Base-by-base conservation (phyloP, 129 eudicot species). In the Pittosporum tobira region DNA sequence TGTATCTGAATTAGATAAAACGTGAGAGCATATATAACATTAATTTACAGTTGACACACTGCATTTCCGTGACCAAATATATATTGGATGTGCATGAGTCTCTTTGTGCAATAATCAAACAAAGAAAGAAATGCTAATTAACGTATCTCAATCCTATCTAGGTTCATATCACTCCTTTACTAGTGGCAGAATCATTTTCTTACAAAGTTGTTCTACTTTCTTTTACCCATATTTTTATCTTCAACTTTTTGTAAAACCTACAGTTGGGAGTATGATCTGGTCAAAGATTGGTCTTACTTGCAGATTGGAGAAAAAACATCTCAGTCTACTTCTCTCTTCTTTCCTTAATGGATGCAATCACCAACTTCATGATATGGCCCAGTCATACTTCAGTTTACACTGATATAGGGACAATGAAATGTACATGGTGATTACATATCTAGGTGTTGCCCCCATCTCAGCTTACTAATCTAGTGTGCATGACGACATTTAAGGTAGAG, bases 1-100 rank as follows among this genome's bases (percentile, higher is more conserved):
- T n/a, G n/a, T n/a, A n/a, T n/a, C n/a, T n/a, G 38, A 67, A 47
- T 46, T 52, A 48, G 15, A 52, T 10, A 8, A 31, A 25, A 47
- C 22, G 71, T 65, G 31, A 66, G 52, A 49, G 36, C 9, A 3
- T 21, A 27, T 73, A 29, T 20, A 34, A 38, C 52, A 56, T 4
- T 43, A 28, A 51, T 50, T 30, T 13, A 14, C 21, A 13, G 21
- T 14, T 14, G 26, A 19, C 0, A 3, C 40, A 31, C 20, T 4
- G 16, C 14, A 56, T 56, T 3, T 8, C 30, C 12, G 10, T 31
- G 28, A 31, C 13, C 36, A 23, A 6, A 12, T 3, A 46, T 10
- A 6, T 21, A 15, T 38, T 28, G n/a, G 30, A 48, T 30, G 10
- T 2, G 1, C 29, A 11, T 30, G n/a, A n/a, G n/a, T 14, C 20